Percentiles rank a stretch among this genome's conserved stretches.
These are phyloP conservation scores for Trichomonas gallinae DNA, from an alignment of 208 protist species.

Conservation along the genomic window DNA sequence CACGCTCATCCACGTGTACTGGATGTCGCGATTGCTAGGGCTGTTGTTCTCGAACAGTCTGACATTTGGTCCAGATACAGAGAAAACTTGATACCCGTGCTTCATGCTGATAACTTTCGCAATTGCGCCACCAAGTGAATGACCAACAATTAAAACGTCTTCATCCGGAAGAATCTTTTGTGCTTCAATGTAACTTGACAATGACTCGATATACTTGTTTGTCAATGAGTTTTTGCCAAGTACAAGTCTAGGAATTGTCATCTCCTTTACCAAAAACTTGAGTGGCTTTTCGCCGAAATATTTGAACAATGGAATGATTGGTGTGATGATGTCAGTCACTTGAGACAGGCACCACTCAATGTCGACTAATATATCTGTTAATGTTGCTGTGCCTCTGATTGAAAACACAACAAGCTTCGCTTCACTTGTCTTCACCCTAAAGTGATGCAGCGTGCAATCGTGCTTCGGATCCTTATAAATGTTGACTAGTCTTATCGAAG, in stretches of 20 bases:
- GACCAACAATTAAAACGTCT: background rate
- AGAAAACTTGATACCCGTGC: background rate
- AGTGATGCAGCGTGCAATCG: too few relatives aligned
- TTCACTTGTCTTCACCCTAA: background rate
- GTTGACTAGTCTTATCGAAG: too few relatives aligned
- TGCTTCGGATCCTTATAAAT: too few relatives aligned
- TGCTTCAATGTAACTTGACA: background rate
- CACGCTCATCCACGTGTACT: too few relatives aligned
- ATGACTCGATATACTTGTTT: background rate
- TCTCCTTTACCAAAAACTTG: background rate
- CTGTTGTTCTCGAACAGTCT: background rate
- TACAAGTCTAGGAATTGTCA: background rate
- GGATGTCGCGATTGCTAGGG: too few relatives aligned
- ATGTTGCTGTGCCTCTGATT: background rate
- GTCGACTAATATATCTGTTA: background rate
- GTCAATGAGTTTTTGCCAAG: background rate
- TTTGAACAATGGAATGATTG: background rate
- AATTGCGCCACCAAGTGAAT: background rate
- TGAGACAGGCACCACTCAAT: background rate
- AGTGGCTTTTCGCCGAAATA: background rate
- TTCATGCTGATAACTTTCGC: background rate
- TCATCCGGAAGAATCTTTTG: background rate
- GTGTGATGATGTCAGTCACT: background rate
- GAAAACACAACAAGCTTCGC: background rate
- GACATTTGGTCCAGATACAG: background rate